These are phyloP conservation scores for Coemansia sp. DNA, from an alignment of 371 early-diverging fungal species.

Conservation along the genomic window DNA sequence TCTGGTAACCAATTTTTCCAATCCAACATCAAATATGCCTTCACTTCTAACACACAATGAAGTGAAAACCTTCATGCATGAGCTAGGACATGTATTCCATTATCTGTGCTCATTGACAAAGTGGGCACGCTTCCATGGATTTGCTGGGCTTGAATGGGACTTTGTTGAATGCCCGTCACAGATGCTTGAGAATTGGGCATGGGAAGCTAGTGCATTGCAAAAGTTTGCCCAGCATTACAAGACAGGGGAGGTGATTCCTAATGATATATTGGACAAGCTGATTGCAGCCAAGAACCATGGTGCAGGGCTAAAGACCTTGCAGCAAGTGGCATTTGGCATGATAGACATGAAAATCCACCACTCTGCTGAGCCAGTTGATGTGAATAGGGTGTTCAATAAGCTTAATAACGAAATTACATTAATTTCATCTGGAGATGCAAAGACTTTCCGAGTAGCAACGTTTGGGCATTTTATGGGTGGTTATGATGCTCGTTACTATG, in stretches of 20 bases:
- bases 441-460: conserved; percentile 44
- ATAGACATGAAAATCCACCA: not conserved
- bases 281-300: not conserved
- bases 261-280: conserved; percentile 63
- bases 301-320: not conserved
- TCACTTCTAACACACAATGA: conserved; percentile 77
- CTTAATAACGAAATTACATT: not conserved
- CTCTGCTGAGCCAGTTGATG: not conserved
- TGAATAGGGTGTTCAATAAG: not conserved
- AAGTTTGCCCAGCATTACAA: conserved; percentile 68
- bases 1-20: not conserved
- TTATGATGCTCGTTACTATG: conserved; percentile 74
- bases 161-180: conserved; percentile 90
- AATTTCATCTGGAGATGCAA: not conserved
- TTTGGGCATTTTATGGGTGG: conserved; percentile 82
- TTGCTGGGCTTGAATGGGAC: conserved; percentile 68
- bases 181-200: conserved; percentile 84
- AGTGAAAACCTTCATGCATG: conserved; percentile 73
- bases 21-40: not conserved
- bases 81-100: conserved; percentile 68
- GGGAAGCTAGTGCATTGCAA: conserved; percentile 69
- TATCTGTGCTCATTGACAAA: conserved; percentile 69
- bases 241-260: conserved; percentile 69
- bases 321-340: not conserved
- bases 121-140: conserved; percentile 72